Base-by-base conservation (phyloP, 2,329 filamentous ascomycete species). In the Eutypella sp. region DNA sequence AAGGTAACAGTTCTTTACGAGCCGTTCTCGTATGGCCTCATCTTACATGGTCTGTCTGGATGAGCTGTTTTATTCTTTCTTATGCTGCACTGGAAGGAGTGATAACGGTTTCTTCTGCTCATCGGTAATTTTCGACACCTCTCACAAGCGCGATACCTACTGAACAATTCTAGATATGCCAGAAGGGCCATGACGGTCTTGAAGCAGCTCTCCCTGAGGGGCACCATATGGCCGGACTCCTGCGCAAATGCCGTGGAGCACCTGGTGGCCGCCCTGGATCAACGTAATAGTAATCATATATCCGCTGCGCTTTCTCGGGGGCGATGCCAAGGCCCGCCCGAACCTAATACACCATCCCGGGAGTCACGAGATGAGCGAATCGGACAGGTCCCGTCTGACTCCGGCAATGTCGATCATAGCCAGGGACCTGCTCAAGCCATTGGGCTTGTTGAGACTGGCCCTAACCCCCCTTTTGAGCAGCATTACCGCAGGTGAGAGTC, bases 31-130 rank as follows among this genome's bases (percentile, higher is more conserved):
- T 53, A 7, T 55, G 51, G 47, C 53, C 53, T n/a, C 37, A 50
- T 3, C 43, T 53, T n/a, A 55, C 53, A 5, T 53, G 53, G 53
- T 53, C 53, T 1, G 47, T 53, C 3, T 55, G 53, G 51, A 53
- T 55, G 53, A 53, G 53, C 13, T 55, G 47, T 22, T 55, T 53
- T 31, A 47, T 55, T 7, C 44, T 55, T 16, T 44, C 45, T 20
- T 55, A 50, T 37, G 53, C 51, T 10, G 51, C 53, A n/a, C 38
- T 55, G 7, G 47, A 52, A 44, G 49, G 46, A 5, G 53, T 48
- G 18, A 53, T 50, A 18, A 51, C 44, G 18, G 37, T 48, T 3
- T 43, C 44, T 11, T 53, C 50, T 15, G 52, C 50, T 4, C 31
- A 41, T 33, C 51, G 43, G 51, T 51, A 44, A 18, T 33, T 18